A percentile compares a stretch with the other conserved stretches of the same genome.
Evolutionary conservation across 345 rosid species (phyloP).

Genomic region (Toxicodendron radicans): DNA sequence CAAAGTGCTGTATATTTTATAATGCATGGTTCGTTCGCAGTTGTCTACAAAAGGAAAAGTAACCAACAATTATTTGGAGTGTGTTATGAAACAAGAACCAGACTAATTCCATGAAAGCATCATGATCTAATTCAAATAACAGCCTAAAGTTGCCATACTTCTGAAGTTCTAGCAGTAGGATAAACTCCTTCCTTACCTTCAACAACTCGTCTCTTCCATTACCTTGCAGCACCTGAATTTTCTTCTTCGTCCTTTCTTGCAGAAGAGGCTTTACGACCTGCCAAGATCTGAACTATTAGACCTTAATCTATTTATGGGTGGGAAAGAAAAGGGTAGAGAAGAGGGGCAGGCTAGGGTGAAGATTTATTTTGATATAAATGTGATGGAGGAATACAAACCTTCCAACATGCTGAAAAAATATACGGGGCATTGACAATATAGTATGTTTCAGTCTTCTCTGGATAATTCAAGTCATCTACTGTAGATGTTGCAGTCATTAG

Average conservation of each 20-base stretch:
- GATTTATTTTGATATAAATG: background rate
- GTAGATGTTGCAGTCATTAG: conserved; percentile 74
- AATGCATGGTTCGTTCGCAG: background rate
- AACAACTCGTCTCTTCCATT: conserved; percentile 79
- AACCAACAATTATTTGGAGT: background rate
- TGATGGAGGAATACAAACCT: conserved; percentile 47
- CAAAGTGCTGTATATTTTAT: conserved; percentile 3
- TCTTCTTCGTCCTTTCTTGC: conserved; percentile 92
- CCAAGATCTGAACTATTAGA: conserved; percentile 13
- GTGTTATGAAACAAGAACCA: too few relatives aligned
- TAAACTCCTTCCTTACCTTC: conserved; percentile 49
- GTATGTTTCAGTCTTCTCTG: conserved; percentile 90
- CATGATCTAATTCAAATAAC: background rate
- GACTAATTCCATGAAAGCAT: background rate
- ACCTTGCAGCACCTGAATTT: conserved; percentile 86
- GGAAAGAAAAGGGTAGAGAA: background rate
- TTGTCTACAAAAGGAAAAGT: background rate
- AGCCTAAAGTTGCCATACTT: background rate
- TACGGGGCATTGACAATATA: conserved; percentile 87
- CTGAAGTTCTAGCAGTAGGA: background rate
- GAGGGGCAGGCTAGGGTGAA: background rate
- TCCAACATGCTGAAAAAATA: conserved; percentile 92
- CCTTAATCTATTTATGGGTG: background rate
- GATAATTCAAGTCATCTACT: conserved; percentile 90
- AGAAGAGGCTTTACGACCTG: conserved; percentile 88